Base-by-base conservation (phyloP, 768 basidiomycete genomes). In the Naematelia encephala region DNA sequence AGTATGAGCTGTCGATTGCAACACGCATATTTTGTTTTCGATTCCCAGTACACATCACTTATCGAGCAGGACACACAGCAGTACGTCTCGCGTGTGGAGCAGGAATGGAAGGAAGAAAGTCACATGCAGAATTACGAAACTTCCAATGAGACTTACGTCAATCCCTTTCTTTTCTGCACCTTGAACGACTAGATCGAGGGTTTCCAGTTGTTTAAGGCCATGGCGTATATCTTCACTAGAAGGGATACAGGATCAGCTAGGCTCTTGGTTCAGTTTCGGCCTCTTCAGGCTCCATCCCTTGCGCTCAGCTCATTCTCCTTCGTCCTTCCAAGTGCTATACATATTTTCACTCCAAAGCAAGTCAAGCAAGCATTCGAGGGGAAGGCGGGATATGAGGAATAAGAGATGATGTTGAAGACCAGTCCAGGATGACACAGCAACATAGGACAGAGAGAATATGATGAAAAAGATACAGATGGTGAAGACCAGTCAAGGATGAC, bases 181-280 rank as follows among this genome's bases (percentile, higher is more conserved):
- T 19, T 71, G 63, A 19, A 60, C 60, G 19, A 64, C 61, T 14
- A 72, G 59, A 29, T 72, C 72, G 34, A 76, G 67, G 1, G 60
- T 48, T 23, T 64, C 62, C 22, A 77, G 59, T 53, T 74, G 73
- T 34, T 67, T 67, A 2, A 77, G 61, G 5, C 73, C 73, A 50
- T 77, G 75, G 54, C 61, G 60, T n/a, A 28, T 55, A 51, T 77
- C 73, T 25, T 73, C 71, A 22, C 73, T 70, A 27, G 28, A 19
- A 39, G 51, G 34, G 34, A n/a, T n/a, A n/a, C n/a, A n/a, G n/a
- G n/a, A n/a, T n/a, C n/a, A n/a, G n/a, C n/a, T n/a, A n/a, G n/a
- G n/a, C n/a, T n/a, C n/a, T n/a, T n/a, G n/a, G n/a, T n/a, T n/a
- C n/a, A n/a, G n/a, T n/a, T n/a, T n/a, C n/a, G n/a, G n/a, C n/a